Conservation (phyloP, 1,284 basidiomycete species). For the Termitomyces sp. region DNA sequence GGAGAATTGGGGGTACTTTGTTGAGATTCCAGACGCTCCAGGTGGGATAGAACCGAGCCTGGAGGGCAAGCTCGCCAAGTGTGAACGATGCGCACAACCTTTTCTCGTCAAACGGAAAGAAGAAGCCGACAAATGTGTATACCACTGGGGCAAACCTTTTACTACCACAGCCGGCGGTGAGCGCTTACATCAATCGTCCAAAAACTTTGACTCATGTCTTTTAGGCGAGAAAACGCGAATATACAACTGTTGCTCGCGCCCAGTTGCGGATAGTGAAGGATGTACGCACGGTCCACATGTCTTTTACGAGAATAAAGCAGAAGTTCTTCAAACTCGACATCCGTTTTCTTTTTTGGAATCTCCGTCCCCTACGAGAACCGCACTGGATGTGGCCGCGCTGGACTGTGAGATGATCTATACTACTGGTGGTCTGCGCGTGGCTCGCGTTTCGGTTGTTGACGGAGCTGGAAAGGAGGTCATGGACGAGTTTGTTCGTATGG, state of each 20-base stretch:
- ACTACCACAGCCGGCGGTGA: slow-evolving; percentile 55
- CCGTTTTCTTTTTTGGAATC: slow-evolving; percentile 56
- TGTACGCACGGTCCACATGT: slow-evolving; percentile 70
- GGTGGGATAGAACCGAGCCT: slow-evolving; percentile 62
- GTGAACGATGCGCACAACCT: slow-evolving; percentile 71
- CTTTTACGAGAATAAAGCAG: slow-evolving; percentile 70
- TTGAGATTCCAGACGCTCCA: slow-evolving; percentile 57
- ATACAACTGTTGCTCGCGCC: slow-evolving; percentile 65
- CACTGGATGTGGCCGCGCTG: slow-evolving; percentile 72
- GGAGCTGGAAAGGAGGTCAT: slow-evolving; percentile 67
- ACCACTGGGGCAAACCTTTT: slow-evolving; percentile 80
- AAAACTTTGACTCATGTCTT: slow-evolving; percentile 7
- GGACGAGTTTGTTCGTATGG: slow-evolving; percentile 80
- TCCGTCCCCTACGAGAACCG: slow-evolving; percentile 27
- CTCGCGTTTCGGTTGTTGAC: slow-evolving; percentile 83
- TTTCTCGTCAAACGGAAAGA: slow-evolving; percentile 63
- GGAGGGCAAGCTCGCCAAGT: slow-evolving; percentile 63
- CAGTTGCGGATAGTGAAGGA: slow-evolving; percentile 51
- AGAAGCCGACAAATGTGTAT: slow-evolving; percentile 62
- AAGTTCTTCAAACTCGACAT: slow-evolving; percentile 68
- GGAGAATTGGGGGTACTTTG: slow-evolving; percentile 65
- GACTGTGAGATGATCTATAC: slow-evolving; percentile 95
- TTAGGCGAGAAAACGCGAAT: slow-evolving; percentile 61
- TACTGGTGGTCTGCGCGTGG: slow-evolving; percentile 82
- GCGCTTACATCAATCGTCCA: slow-evolving; percentile 20